These are phyloP conservation scores for Dissophora globulifera DNA, from an alignment of 192 early-diverging fungal genomes.

Conservation along the genomic window DNA sequence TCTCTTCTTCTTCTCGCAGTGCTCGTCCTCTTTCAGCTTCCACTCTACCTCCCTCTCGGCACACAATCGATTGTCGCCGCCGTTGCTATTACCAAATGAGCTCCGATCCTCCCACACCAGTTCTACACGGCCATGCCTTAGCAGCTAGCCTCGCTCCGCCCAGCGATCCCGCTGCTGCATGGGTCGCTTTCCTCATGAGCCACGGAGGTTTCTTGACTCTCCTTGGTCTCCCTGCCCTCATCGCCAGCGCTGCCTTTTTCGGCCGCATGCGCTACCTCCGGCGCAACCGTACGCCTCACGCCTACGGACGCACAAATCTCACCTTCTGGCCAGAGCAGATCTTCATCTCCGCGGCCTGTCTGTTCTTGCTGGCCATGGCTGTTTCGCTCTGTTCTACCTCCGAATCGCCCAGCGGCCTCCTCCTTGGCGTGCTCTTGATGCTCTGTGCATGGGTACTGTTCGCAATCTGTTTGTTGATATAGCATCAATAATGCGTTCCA, in stretches of 20 bases:
- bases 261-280: slow-evolving; percentile 10
- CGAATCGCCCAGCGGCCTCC: not conserved
- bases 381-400: not conserved
- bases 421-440: not conserved
- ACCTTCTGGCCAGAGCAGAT: slow-evolving; percentile 42
- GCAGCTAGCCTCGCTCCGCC: no score
- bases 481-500: no score
- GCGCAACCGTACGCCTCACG: slow-evolving; percentile 7
- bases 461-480: no score
- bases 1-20: no score
- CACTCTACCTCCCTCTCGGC: no score
- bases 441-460: slow-evolving; percentile 30
- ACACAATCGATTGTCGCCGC: no score
- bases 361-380: slow-evolving; percentile 2
- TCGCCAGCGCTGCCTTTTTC: slow-evolving; percentile 7
- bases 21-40: no score
- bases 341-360: slow-evolving; percentile 6
- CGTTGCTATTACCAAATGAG: no score
- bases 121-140: no score
- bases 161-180: slow-evolving; percentile 14
- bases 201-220: slow-evolving; percentile 31
- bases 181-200: slow-evolving; percentile 19
- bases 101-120: no score
- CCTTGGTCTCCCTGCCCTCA: slow-evolving; percentile 15
- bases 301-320: slow-evolving; percentile 21